Evolutionary conservation across 352 stramenopile species (phyloP).

Genomic region (Phytophthora fragariaefolia): DNA sequence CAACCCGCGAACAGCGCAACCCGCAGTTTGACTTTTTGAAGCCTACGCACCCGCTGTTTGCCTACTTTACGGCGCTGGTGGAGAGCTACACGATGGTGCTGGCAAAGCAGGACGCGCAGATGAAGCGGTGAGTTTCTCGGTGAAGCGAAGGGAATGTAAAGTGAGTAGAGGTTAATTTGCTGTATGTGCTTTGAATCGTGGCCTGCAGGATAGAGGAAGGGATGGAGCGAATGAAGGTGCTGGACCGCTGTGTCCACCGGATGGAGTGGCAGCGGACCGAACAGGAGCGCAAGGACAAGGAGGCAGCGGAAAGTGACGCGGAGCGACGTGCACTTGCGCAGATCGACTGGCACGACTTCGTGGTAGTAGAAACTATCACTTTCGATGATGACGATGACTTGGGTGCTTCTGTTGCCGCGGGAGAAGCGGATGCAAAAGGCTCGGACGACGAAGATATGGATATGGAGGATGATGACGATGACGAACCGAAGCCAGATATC

Average conservation of each 20-base stretch:
- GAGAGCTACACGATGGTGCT: slow-evolving; percentile 96
- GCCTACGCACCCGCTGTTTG: slow-evolving; percentile 96
- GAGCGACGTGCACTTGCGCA: slow-evolving; percentile 75
- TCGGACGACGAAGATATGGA: slow-evolving; percentile 92
- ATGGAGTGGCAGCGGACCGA: slow-evolving; percentile 83
- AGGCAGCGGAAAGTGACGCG: slow-evolving; percentile 77
- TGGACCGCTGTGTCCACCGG: slow-evolving; percentile 87
- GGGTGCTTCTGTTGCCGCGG: slow-evolving; percentile 32
- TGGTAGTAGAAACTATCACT: slow-evolving; percentile 98
- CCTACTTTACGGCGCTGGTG: slow-evolving; percentile 98
- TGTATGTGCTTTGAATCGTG: slow-evolving; percentile 1
- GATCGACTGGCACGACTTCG: slow-evolving; percentile 99
- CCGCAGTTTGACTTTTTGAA: slow-evolving; percentile 98
- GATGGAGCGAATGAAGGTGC: slow-evolving; percentile 84
- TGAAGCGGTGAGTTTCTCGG: slow-evolving; percentile 54
- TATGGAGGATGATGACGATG: slow-evolving; percentile 80
- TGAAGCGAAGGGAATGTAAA: background rate
- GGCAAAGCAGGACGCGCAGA: slow-evolving; percentile 68
- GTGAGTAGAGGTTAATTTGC: background rate
- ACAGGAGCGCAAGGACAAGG: slow-evolving; percentile 73
- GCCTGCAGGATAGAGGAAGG: slow-evolving; percentile 62
- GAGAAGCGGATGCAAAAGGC: slow-evolving; percentile 40
- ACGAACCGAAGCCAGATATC: slow-evolving; percentile 61
- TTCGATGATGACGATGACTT: slow-evolving; percentile 93
- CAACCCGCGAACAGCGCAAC: slow-evolving; percentile 96